A percentile compares a stretch with the other conserved stretches of the same genome.
Evolutionary conservation across 768 basidiomycete genomes (phyloP).

Genomic region (Pleurotus djamor): DNA sequence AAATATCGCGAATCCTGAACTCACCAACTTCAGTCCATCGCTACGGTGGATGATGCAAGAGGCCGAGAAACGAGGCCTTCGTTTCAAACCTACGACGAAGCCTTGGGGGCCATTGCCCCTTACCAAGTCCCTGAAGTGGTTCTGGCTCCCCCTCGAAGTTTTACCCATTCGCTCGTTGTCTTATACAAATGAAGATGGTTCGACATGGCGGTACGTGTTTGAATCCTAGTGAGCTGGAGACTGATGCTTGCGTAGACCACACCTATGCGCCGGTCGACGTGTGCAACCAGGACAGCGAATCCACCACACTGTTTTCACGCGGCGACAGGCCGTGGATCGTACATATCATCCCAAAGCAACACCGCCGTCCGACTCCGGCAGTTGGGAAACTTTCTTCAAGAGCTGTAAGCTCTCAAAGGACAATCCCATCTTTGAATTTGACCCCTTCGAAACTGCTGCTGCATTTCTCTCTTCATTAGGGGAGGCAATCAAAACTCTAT

Average conservation of each 20-base stretch:
- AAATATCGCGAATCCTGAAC: conserved; percentile 10
- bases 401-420: too few species aligned
- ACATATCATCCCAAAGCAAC: too few species aligned
- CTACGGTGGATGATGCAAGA: conserved; percentile 16
- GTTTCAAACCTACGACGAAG: neutral
- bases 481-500: too few species aligned
- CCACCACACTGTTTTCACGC: neutral
- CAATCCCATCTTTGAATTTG: too few species aligned
- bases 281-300: conserved; percentile 5
- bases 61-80: conserved; percentile 12
- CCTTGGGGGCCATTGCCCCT: conserved; percentile 11
- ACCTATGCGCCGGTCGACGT: neutral
- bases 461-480: too few species aligned
- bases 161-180: neutral
- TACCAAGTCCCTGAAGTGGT: neutral
- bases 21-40: conserved; percentile 16
- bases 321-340: too few species aligned
- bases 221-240: neutral
- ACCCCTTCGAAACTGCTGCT: too few species aligned
- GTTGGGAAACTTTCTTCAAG: too few species aligned
- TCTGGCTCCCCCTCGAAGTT: conserved; percentile 15
- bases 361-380: too few species aligned
- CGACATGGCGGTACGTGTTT: neutral
- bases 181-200: neutral
- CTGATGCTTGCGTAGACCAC: neutral